phyloP scores from a whole-genome alignment of 2,329 filamentous ascomycete genomes.

The Parastagonospora avenae region DNA sequence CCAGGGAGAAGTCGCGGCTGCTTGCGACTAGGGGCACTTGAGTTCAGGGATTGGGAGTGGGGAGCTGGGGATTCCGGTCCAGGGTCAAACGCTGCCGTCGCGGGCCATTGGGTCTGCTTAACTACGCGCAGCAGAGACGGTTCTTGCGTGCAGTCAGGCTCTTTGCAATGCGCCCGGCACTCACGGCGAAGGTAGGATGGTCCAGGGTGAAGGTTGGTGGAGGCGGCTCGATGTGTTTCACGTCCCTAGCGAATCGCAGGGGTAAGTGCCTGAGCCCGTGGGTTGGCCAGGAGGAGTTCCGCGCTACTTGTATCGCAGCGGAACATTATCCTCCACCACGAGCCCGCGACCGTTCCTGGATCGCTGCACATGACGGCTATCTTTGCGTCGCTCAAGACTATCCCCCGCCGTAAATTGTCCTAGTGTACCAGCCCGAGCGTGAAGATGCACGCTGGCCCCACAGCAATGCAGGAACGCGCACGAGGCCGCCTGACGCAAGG shows the following conservation, averaged over 20 bases:
- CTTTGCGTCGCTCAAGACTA: background rate
- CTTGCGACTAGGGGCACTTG: background rate
- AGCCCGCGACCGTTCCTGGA: background rate
- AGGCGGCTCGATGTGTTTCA: slow-evolving; percentile 13
- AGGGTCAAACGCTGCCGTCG: slow-evolving; percentile 14
- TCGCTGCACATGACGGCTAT: background rate
- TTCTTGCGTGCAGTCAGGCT: slow-evolving; percentile 1
- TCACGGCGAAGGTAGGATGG: slow-evolving; percentile 4
- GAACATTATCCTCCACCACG: background rate
- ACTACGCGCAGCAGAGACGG: slow-evolving; percentile 10
- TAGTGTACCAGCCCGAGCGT: too few species aligned
- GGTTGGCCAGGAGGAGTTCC: slow-evolving; percentile 1
- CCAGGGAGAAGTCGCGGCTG: background rate
- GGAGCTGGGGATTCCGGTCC: background rate
- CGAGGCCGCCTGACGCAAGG: too few species aligned
- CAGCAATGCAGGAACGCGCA: too few species aligned
- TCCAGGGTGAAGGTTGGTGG: slow-evolving; percentile 3
- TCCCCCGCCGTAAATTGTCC: too few species aligned
- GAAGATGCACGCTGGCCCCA: too few species aligned
- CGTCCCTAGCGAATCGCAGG: slow-evolving; percentile 4
- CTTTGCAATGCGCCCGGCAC: slow-evolving; percentile 11
- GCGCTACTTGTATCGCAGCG: background rate
- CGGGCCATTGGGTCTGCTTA: slow-evolving; percentile 17
- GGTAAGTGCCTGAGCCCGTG: background rate
- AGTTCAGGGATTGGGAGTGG: background rate